Evolutionary conservation across 2,329 filamentous ascomycete species (phyloP).

Genomic region (Fusarium xylarioides): DNA sequence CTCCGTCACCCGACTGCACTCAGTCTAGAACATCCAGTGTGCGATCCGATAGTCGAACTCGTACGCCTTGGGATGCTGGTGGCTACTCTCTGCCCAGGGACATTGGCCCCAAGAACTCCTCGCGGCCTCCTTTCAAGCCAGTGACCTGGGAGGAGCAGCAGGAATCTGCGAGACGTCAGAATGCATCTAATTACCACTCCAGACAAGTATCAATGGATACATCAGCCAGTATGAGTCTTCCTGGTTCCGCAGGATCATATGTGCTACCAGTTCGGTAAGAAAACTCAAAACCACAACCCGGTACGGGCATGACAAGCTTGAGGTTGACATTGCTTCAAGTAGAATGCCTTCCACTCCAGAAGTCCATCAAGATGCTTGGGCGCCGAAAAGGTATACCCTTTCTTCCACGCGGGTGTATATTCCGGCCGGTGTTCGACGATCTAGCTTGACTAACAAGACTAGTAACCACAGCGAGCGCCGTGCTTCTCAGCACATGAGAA

Average conservation of each 20-base stretch:
- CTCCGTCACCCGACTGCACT: constrained; percentile 47
- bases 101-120: constrained; percentile 49
- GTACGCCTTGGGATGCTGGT: constrained; percentile 62
- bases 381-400: constrained; percentile 31
- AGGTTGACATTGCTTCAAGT: constrained; percentile 24
- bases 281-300: background rate
- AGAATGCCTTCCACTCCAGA: constrained; percentile 37
- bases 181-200: constrained; percentile 38
- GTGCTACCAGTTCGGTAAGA: constrained; percentile 41
- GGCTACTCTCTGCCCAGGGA: constrained; percentile 58
- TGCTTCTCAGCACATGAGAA: constrained; percentile 32
- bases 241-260: constrained; percentile 27
- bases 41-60: constrained; percentile 38
- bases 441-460: constrained; percentile 3
- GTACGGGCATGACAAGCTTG: background rate
- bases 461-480: constrained; percentile 28
- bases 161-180: constrained; percentile 26
- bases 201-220: constrained; percentile 47
- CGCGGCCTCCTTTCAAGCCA: constrained; percentile 30
- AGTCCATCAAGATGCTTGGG: constrained; percentile 32
- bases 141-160: constrained; percentile 40
- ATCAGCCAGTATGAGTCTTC: constrained; percentile 18
- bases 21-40: constrained; percentile 38
- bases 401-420: background rate
- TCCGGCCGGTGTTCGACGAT: background rate